A percentile compares a stretch with the other conserved stretches of the same genome.
phyloP scores from a whole-genome alignment of 2,329 filamentous ascomycete species.

The Colletotrichum tabaci region DNA sequence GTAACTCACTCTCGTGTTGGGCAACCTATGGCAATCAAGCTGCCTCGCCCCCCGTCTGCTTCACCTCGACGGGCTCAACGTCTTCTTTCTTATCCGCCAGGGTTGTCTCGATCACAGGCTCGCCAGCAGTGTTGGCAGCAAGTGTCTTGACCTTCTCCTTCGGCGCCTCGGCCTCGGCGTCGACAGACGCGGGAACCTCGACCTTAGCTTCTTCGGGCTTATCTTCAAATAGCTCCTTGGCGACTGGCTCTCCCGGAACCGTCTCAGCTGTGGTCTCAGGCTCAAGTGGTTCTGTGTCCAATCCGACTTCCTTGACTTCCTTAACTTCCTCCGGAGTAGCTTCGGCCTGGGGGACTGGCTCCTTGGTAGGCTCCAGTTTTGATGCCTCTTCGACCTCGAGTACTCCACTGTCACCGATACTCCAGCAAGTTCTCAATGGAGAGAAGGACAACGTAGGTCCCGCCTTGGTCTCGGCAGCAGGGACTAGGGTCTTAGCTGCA shows the following conservation, averaged over 20 bases:
- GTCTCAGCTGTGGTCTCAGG: conserved; percentile 16
- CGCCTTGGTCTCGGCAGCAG: conserved; percentile 48
- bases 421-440: conserved; percentile 64
- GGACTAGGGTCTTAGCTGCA: conserved; percentile 61
- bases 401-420: conserved; percentile 66
- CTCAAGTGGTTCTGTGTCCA: conserved; percentile 5
- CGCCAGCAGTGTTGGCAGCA: conserved; percentile 60
- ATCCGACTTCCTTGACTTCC: conserved; percentile 14
- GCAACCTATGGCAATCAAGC: conserved; percentile 24
- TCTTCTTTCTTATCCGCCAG: conserved; percentile 54
- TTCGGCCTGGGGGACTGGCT: conserved; percentile 25
- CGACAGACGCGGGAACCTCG: conserved; percentile 25
- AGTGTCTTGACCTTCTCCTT: conserved; percentile 53
- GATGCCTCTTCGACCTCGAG: conserved; percentile 55
- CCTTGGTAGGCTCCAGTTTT: conserved; percentile 12
- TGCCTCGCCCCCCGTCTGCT: conserved; percentile 47
- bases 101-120: conserved; percentile 58
- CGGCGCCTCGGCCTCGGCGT: conserved; percentile 21
- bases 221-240: conserved; percentile 7
- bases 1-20: conserved; percentile 25
- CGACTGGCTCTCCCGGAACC: background rate
- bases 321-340: conserved; percentile 18
- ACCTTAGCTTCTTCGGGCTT: conserved; percentile 24
- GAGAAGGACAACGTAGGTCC: conserved; percentile 63
- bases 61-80: conserved; percentile 54